A percentile compares a stretch with the other conserved stretches of the same genome.
phyloP scores from a whole-genome alignment of 2,329 filamentous ascomycete genomes.

The Teratosphaeria zuluensis region DNA sequence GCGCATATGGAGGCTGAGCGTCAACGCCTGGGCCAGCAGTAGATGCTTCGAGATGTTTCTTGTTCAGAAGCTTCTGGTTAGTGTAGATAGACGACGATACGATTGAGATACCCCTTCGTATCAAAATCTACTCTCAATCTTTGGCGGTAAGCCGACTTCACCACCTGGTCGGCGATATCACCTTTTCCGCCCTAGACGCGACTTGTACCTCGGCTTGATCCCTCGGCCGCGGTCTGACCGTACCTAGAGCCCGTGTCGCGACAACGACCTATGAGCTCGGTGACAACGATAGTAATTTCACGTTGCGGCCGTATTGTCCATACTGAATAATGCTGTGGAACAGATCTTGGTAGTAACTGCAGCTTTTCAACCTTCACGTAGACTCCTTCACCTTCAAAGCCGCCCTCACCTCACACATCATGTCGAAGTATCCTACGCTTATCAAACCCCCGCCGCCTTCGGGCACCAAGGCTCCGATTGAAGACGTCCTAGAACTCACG shows the following conservation, averaged over 20 bases:
- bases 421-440: constrained; percentile 34
- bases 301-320: background rate
- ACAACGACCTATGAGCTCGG: background rate
- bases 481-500: constrained; percentile 81
- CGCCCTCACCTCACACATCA: background rate
- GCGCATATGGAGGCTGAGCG: constrained; percentile 5
- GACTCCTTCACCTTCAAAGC: background rate
- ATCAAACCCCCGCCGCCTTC: constrained; percentile 67
- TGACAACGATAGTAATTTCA: background rate
- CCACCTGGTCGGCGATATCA: background rate
- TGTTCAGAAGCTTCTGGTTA: background rate
- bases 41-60: background rate
- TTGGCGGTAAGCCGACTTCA: background rate
- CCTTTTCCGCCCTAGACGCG: background rate
- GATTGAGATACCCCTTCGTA: background rate
- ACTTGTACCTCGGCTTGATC: background rate
- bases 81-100: background rate
- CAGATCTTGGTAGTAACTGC: background rate
- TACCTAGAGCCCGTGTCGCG: background rate
- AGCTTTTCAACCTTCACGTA: background rate
- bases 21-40: background rate
- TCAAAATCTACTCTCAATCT: background rate
- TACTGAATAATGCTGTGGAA: background rate
- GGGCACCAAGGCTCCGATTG: constrained; percentile 65
- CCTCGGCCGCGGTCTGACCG: background rate